Conservation (phyloP, 768 basidiomycete species). For the Hypsizygus marmoreus region DNA sequence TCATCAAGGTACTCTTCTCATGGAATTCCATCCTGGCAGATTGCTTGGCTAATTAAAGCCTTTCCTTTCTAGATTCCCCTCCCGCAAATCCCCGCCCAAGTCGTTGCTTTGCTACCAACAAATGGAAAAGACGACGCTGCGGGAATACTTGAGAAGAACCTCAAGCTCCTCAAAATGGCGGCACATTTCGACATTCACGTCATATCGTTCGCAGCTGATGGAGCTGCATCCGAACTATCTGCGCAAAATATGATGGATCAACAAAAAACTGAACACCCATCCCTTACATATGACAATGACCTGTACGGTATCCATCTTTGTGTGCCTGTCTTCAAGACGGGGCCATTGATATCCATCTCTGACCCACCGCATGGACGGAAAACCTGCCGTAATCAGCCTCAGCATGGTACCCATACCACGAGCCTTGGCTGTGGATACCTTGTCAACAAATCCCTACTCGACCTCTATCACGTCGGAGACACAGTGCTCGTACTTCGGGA, state of each 20-base stretch:
- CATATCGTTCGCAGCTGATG: conserved; percentile 22
- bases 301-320: conserved; percentile 23
- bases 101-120: conserved; percentile 25
- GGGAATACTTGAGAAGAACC: conserved; percentile 21
- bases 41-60: too few relatives aligned
- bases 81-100: conserved; percentile 20
- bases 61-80: conserved; percentile 21
- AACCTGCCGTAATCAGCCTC: conserved; percentile 6
- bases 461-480: conserved; percentile 5
- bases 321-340: conserved; percentile 22
- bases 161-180: conserved; percentile 22
- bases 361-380: conserved; percentile 7
- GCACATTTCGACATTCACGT: conserved; percentile 13
- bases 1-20: conserved; percentile 29
- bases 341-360: conserved; percentile 12
- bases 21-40: too few relatives aligned
- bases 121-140: conserved; percentile 23
- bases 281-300: conserved; percentile 19
- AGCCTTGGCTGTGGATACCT: conserved; percentile 19
- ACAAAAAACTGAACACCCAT: conserved; percentile 7
- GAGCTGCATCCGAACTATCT: conserved; percentile 22
- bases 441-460: conserved; percentile 22
- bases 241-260: conserved; percentile 24
- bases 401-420: conserved; percentile 4
- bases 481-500: conserved; percentile 19